Evolutionary conservation across 1,284 basidiomycete genomes (phyloP), one percentile per base, ranked within the genome.

Genomic region (Exobasidium rhododendri): DNA sequence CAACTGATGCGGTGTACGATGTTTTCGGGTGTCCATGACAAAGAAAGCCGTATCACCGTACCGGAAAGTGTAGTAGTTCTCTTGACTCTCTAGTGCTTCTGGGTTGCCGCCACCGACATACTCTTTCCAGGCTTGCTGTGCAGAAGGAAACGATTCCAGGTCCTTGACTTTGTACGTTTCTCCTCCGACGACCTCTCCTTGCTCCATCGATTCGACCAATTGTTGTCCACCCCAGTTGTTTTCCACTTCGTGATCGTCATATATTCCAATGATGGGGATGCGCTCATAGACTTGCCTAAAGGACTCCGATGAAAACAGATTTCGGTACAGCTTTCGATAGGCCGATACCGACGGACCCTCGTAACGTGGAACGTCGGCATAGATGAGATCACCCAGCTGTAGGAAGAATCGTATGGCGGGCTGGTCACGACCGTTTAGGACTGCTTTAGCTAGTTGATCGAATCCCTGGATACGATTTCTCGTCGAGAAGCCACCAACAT

Each of bases 11-110:
- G 70, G 57, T 20, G 85, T 85, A 31, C 89, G 85, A 73, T 89
- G 85, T 14, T 85, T 83, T 13, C 89, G 83, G 4, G 88, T 89
- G 80, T 91, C 90, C 82, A 88, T 82, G 28, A 91, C 88, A 80
- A 91, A 91, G 80, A 89, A 91, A 0, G 88, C 87, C 2, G 83
- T 82, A 70, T 90, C 88, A 0, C 86, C 88, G 68, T 87, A 74
- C 10, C 57, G 43, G 67, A 79, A 75, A 17, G 73, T 71, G 70
- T 85, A 89, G 75, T 88, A 89, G 71, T 86, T 83, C 54, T 83
- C 82, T 29, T 83, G 85, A 4, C 81, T 69, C 28, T 69, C 61
- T 6, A 58, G 71, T 65, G 87, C 74, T 59, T 87, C 84, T 65
- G 85, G 87, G 75, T 91, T 91, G 11, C 83, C 85, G 28, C 84